These are phyloP conservation scores for Diaporthe amygdali DNA, from an alignment of 2,329 filamentous ascomycete species.

Conservation along the genomic window DNA sequence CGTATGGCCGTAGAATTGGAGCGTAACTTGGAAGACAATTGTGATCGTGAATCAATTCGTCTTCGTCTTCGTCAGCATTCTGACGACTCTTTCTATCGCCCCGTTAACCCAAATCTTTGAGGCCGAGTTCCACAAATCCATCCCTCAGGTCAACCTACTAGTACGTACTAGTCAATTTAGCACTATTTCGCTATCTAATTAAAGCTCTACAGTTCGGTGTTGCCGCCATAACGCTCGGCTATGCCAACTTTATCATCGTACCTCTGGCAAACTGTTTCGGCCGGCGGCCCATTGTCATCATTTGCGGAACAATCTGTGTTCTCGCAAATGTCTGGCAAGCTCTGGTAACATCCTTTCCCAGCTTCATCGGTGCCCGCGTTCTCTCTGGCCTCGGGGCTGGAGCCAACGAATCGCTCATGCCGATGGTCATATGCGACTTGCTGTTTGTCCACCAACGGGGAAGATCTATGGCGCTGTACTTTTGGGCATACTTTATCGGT, in stretches of 20 bases:
- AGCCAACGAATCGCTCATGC: constrained; percentile 40
- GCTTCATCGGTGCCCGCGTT: constrained; percentile 38
- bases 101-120: constrained; percentile 41
- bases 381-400: constrained; percentile 38
- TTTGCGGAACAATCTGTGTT: constrained; percentile 37
- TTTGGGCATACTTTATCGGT: constrained; percentile 39
- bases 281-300: constrained; percentile 37
- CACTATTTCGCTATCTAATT: neutral
- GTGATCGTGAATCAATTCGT: constrained; percentile 39
- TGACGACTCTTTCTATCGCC: constrained; percentile 41
- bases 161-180: neutral
- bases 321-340: constrained; percentile 38
- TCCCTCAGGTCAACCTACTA: constrained; percentile 40
- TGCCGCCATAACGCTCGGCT: constrained; percentile 39
- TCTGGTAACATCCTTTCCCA: constrained; percentile 35
- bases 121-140: constrained; percentile 37
- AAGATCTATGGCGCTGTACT: constrained; percentile 35
- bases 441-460: constrained; percentile 37
- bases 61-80: constrained; percentile 40
- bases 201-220: constrained; percentile 30
- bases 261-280: constrained; percentile 38
- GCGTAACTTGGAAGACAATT: constrained; percentile 35
- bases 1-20: constrained; percentile 37
- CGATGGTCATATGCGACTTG: constrained; percentile 39
- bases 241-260: constrained; percentile 40